Percentiles rank a stretch among this genome's conserved stretches.
Evolutionary conservation across 371 early-diverging fungal genomes (phyloP).

Genomic region (Mortierella polycephala): DNA sequence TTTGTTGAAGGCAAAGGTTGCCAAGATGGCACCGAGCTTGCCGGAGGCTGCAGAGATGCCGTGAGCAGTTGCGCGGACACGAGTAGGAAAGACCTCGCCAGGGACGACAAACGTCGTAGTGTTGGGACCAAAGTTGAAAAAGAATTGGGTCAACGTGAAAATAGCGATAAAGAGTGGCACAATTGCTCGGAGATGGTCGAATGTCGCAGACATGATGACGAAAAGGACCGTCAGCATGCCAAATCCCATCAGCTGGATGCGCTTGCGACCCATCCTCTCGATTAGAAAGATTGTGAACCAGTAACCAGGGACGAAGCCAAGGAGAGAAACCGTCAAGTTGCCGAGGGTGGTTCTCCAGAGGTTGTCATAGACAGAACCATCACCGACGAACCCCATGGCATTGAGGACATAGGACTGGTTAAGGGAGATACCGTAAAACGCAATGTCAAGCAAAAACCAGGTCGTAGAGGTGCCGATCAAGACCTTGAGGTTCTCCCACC

Average conservation of each 20-base stretch:
- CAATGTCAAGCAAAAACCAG: constrained; percentile 74
- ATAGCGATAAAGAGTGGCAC: constrained; percentile 63
- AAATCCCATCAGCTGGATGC: constrained; percentile 79
- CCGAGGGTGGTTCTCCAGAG: constrained; percentile 61
- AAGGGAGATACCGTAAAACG: constrained; percentile 67
- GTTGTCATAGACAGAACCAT: constrained; percentile 53
- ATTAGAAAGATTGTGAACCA: constrained; percentile 76
- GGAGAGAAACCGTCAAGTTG: constrained; percentile 62
- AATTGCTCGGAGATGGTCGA: constrained; percentile 44
- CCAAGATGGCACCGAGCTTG: constrained; percentile 74
- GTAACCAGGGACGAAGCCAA: constrained; percentile 77
- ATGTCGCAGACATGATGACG: constrained; percentile 65
- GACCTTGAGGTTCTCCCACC: constrained; percentile 59
- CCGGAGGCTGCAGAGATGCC: constrained; percentile 78
- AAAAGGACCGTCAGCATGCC: constrained; percentile 66
- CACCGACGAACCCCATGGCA: constrained; percentile 58
- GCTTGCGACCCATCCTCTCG: constrained; percentile 74
- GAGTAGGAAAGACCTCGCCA: constrained; percentile 89
- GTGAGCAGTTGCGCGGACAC: constrained; percentile 69
- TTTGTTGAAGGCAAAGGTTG: constrained; percentile 62
- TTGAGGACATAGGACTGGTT: constrained; percentile 62
- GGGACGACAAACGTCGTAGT: constrained; percentile 87
- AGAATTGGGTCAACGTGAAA: constrained; percentile 79
- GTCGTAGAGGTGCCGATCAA: constrained; percentile 59
- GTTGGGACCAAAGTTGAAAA: constrained; percentile 80